These are phyloP conservation scores for Fusarium odoratissimum DNA, from an alignment of 2,329 filamentous ascomycete species.

Conservation along the genomic window DNA sequence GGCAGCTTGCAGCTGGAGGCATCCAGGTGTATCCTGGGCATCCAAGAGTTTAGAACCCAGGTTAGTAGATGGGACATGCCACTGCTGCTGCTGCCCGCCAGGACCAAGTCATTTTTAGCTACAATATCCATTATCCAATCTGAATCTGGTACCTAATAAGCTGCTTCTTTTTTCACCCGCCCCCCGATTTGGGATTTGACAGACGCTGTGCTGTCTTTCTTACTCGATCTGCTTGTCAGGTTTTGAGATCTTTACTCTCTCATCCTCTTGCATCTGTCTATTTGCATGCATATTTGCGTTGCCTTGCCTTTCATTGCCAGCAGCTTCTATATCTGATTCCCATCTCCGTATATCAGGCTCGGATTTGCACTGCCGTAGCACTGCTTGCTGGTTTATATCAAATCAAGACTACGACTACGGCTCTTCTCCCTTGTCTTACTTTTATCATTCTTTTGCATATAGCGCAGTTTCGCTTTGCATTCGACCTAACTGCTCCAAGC, in stretches of 20 bases:
- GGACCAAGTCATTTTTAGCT: slow-evolving; percentile 40
- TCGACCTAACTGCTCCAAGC: slow-evolving; percentile 21
- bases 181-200: slow-evolving; percentile 35
- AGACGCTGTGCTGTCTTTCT: slow-evolving; percentile 30
- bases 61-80: slow-evolving; percentile 22
- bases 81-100: slow-evolving; percentile 28
- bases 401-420: slow-evolving; percentile 7
- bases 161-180: slow-evolving; percentile 24
- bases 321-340: neutral
- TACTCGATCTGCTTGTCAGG: slow-evolving; percentile 31
- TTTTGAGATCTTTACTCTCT: slow-evolving; percentile 21
- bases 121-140: slow-evolving; percentile 14
- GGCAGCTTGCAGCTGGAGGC: slow-evolving; percentile 29
- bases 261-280: slow-evolving; percentile 17
- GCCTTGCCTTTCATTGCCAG: slow-evolving; percentile 11
- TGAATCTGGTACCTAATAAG: slow-evolving; percentile 28
- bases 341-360: neutral
- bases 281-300: slow-evolving; percentile 21
- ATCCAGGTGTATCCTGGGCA: slow-evolving; percentile 40
- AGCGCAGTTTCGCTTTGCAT: slow-evolving; percentile 26
- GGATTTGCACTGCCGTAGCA: slow-evolving; percentile 5
- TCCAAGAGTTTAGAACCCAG: slow-evolving; percentile 14
- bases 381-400: slow-evolving; percentile 24
- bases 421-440: slow-evolving; percentile 18
- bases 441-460: slow-evolving; percentile 24